Conservation (phyloP, 2,329 filamentous ascomycete species). For the Fusarium falciforme region DNA sequence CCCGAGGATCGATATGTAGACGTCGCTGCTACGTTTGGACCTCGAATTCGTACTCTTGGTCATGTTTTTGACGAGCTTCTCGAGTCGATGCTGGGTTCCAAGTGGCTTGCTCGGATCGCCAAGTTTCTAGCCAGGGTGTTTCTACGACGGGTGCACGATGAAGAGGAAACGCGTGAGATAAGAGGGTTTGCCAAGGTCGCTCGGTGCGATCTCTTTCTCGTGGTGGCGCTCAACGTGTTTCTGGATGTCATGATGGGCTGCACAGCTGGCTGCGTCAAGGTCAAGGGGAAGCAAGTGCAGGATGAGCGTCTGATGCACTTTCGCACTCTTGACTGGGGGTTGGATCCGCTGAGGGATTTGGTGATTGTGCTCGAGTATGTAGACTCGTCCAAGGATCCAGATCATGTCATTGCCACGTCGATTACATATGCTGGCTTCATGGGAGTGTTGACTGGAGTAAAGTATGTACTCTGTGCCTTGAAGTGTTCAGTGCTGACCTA, state of each 20-base stretch:
- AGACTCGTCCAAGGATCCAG: constrained; percentile 37
- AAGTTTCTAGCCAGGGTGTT: constrained; percentile 56
- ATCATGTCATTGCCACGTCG: constrained; percentile 56
- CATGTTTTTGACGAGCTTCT: constrained; percentile 27
- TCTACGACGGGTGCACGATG: constrained; percentile 60
- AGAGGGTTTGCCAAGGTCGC: constrained; percentile 62
- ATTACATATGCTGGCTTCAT: constrained; percentile 65
- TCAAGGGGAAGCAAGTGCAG: neutral
- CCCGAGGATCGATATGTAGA: constrained; percentile 14
- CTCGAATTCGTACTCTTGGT: constrained; percentile 11
- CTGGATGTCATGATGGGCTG: constrained; percentile 72
- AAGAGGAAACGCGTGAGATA: constrained; percentile 69
- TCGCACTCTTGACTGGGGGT: constrained; percentile 49
- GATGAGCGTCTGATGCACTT: constrained; percentile 60
- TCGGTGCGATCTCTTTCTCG: constrained; percentile 65
- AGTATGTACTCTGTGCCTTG: constrained; percentile 38
- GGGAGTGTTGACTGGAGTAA: constrained; percentile 62
- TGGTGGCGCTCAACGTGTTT: constrained; percentile 69
- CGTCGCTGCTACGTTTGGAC: constrained; percentile 9
- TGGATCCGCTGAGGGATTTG: constrained; percentile 20
- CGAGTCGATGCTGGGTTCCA: constrained; percentile 21
- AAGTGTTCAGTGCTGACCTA: neutral
- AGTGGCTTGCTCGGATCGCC: constrained; percentile 35
- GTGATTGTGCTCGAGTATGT: constrained; percentile 19
- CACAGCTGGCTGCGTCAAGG: constrained; percentile 62